Evolutionary conservation across 2,329 filamentous ascomycete genomes (phyloP), one percentile per base, ranked within the genome.

Genomic region (Ilyonectria mors-panacis): DNA sequence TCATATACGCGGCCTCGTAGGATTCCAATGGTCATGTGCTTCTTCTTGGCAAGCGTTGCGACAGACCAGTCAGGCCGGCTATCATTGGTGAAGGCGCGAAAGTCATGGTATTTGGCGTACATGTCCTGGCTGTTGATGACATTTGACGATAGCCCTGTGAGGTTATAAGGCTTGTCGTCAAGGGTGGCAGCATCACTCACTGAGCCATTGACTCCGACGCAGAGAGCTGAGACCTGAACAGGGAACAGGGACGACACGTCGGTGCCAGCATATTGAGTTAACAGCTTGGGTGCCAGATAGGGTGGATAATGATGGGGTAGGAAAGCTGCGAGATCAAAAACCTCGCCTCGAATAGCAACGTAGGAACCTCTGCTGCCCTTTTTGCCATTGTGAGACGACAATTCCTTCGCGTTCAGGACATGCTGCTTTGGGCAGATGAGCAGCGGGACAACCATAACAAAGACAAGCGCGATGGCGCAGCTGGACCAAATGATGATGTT

Each of bases 391-490:
- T 53, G 28, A 21, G 50, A 53, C 47, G 21, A 33, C 47, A 50
- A 66, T 85, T 77, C 3, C 75, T 84, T 37, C 3, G 33, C 33
- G 33, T 37, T 37, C 10, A 88, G 54, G 98, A 88, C 1, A 94
- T 97, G 2, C 95, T 97, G 3, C 8, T 37, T 37, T 37, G 33
- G 33, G 33, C 33, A 37, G 33, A 37, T 37, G 33, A 37, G 33
- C 33, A 37, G 33, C 33, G 33, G 33, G 33, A 37, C 33, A 13
- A 37, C 4, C 33, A 37, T 37, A 7, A 37, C 33, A 7, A 37
- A 37, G 33, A 37, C 4, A 37, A 37, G 7, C 7, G 13, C 33
- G 33, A 37, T 37, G 13, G 33, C 33, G 33, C 33, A 37, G 6
- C 33, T 37, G 33, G 33, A 37, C 33, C 33, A 37, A 7, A 37